phyloP scores from a whole-genome alignment of 78 protist species.

The Dictyostelium discoideum region dicty_2.7 NC_007089.4:2066501-2067000 shows the following conservation, averaged over 20 bases:
- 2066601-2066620: constrained; percentile 94
- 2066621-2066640: constrained; percentile 95
- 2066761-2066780: constrained; percentile 91
- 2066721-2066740: constrained; percentile 81
- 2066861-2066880: constrained; percentile 61
- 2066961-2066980: neutral
- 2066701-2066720: constrained; percentile 75
- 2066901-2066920: constrained; percentile 98
- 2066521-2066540: too few species aligned
- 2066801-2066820: constrained; percentile 93
- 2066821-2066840: constrained; percentile 94
- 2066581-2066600: constrained; percentile 99
- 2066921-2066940: constrained; percentile 76
- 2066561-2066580: constrained; percentile 98
- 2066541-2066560: constrained; percentile 12
- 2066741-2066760: constrained; percentile 86
- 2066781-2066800: constrained; percentile 95
- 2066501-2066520: neutral
- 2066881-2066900: constrained; percentile 96
- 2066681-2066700: constrained; percentile 81
- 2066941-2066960: too few species aligned
- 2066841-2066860: constrained; percentile 85
- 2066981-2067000: neutral
- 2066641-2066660: constrained; percentile 91
- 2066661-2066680: constrained; percentile 61